Percentiles rank a stretch among this genome's conserved stretches.
phyloP scores from a whole-genome alignment of 176 grass and related monocot genomes.

The Zoysia pacifica region DNA sequence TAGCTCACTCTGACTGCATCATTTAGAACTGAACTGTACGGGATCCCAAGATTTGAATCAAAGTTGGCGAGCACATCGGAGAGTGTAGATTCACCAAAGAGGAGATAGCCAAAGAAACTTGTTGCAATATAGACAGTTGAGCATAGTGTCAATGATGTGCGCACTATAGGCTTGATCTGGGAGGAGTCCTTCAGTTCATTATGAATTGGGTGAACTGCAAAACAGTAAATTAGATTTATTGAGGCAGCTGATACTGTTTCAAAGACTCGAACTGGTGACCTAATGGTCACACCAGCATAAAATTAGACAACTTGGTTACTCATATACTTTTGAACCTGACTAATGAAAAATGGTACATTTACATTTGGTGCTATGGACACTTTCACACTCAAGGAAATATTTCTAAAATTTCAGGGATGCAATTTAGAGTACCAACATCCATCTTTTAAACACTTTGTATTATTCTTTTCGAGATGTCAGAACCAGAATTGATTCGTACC shows the following conservation, averaged over 20 bases:
- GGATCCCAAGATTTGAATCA: conserved; percentile 86
- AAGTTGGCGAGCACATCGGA: conserved; percentile 92
- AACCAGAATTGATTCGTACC: conserved; percentile 45
- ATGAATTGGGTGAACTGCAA: conserved; percentile 84
- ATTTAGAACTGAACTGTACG: conserved; percentile 78
- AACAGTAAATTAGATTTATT: conserved; percentile 10
- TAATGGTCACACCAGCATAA: neutral
- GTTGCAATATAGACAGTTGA: conserved; percentile 82
- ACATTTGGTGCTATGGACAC: neutral
- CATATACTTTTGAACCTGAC: neutral
- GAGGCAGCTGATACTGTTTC: conserved; percentile 2
- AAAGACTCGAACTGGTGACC: no score
- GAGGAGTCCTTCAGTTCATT: conserved; percentile 84
- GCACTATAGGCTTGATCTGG: conserved; percentile 84
- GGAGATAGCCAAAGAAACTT: conserved; percentile 91
- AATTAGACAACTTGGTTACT: neutral
- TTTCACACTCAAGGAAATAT: neutral
- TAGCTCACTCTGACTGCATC: conserved; percentile 94
- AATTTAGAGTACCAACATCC: neutral
- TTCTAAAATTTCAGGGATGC: neutral
- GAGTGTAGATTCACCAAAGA: conserved; percentile 79
- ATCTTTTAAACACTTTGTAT: neutral
- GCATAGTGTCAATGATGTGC: conserved; percentile 66
- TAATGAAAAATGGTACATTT: neutral
- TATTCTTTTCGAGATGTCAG: neutral